Percentiles rank a stretch among this genome's conserved stretches.
phyloP scores from a whole-genome alignment of 495 filamentous ascomycete species.

The Monascus purpureus region DNA sequence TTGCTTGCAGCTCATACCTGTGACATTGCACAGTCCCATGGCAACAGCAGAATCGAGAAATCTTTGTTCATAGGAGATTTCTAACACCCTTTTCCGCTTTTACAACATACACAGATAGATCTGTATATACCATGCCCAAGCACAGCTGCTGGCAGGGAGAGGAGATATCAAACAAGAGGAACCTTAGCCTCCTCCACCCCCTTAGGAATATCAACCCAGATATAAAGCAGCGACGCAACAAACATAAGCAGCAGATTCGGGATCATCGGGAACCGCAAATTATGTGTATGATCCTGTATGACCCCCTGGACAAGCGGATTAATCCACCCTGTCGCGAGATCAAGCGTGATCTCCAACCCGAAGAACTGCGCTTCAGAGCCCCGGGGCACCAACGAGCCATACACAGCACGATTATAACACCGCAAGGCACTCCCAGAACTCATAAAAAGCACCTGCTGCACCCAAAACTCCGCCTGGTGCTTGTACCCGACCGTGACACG shows the following conservation, averaged over 20 bases:
- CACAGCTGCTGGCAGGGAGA: too few species aligned
- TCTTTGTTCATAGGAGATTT: too few species aligned
- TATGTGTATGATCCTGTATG: conserved; percentile 11
- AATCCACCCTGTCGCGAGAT: conserved; percentile 12
- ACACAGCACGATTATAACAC: conserved; percentile 10
- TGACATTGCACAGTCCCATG: too few species aligned
- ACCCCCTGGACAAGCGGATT: conserved; percentile 11
- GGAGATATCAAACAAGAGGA: too few species aligned
- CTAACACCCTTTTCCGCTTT: too few species aligned
- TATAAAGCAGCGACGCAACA: conserved; percentile 5
- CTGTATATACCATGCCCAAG: too few species aligned
- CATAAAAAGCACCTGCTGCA: conserved; percentile 9
- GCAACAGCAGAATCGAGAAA: too few species aligned
- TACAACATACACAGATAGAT: too few species aligned
- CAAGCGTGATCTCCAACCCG: conserved; percentile 10
- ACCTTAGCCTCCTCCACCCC: conserved; percentile 12
- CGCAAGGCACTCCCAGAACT: conserved; percentile 8
- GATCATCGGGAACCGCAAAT: conserved; percentile 11
- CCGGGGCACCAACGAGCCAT: conserved; percentile 8
- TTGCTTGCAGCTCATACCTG: too few species aligned
- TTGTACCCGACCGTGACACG: conserved; percentile 9
- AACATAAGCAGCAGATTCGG: conserved; percentile 11
- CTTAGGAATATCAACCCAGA: conserved; percentile 10
- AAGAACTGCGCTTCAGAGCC: conserved; percentile 12
- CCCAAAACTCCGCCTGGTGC: conserved; percentile 11